Conservation (phyloP, 2,329 filamentous ascomycete genomes). For the Cladosporium austrohemisphaericum region DNA sequence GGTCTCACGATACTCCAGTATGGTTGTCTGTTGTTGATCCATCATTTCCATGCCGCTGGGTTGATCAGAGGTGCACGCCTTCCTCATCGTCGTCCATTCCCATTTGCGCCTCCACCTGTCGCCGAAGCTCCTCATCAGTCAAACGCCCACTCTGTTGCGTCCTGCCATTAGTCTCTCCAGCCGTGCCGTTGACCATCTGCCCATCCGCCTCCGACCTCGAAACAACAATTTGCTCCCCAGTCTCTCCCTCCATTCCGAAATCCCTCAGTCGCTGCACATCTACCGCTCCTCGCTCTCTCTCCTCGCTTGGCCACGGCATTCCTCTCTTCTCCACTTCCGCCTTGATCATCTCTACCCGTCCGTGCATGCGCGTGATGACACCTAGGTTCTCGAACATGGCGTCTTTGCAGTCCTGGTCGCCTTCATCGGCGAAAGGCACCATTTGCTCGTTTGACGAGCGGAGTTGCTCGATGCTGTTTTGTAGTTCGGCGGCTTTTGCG, state of each 20-base stretch:
- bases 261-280: conserved; percentile 14
- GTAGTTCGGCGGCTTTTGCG: conserved; percentile 71
- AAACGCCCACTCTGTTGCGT: conserved; percentile 44
- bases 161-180: conserved; percentile 3
- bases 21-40: too few species aligned
- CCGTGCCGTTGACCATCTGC: conserved; percentile 17
- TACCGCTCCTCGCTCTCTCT: conserved; percentile 16
- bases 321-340: conserved; percentile 63
- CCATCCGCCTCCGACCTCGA: conserved; percentile 17
- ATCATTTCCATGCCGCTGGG: too few species aligned
- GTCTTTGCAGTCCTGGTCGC: conserved; percentile 67
- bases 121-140: conserved; percentile 57
- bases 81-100: conserved; percentile 49
- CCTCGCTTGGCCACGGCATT: conserved; percentile 46
- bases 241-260: conserved; percentile 18
- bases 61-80: conserved; percentile 63
- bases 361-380: conserved; percentile 65
- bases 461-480: conserved; percentile 70
- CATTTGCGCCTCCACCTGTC: conserved; percentile 55
- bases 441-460: conserved; percentile 71
- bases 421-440: conserved; percentile 60
- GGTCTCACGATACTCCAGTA: too few species aligned
- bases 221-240: conserved; percentile 20
- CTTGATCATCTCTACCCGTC: conserved; percentile 61
- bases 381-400: conserved; percentile 68